A percentile compares a stretch with the other conserved stretches of the same genome.
Conservation (phyloP, 1,284 basidiomycete genomes). For the Cutaneotrichosporon sp. region DNA sequence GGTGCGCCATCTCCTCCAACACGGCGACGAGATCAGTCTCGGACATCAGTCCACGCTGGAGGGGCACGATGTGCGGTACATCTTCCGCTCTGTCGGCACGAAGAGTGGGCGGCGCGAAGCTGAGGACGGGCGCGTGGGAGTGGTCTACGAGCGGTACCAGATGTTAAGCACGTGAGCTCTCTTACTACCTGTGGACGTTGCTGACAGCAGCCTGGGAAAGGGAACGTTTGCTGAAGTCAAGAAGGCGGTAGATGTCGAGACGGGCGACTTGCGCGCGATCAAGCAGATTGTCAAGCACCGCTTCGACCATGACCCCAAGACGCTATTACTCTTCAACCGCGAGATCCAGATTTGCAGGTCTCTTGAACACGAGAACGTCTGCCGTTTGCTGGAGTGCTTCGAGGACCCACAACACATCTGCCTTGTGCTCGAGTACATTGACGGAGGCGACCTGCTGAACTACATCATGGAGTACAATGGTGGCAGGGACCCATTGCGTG, state of each 20-base stretch:
- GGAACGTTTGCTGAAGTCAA: constrained; percentile 49
- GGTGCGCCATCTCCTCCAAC: constrained; percentile 56
- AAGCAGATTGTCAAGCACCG: constrained; percentile 48
- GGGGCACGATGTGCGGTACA: constrained; percentile 53
- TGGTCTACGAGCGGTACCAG: constrained; percentile 44
- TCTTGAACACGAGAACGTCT: constrained; percentile 72
- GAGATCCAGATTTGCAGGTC: constrained; percentile 74
- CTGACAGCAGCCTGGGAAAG: constrained; percentile 40
- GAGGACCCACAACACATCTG: constrained; percentile 63
- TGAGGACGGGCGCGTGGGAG: constrained; percentile 48
- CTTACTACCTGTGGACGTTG: neutral
- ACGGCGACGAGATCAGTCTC: constrained; percentile 78
- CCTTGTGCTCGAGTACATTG: constrained; percentile 56
- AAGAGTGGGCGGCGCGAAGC: constrained; percentile 37
- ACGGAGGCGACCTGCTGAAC: constrained; percentile 84
- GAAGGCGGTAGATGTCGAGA: constrained; percentile 46
- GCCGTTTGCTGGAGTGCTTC: constrained; percentile 72
- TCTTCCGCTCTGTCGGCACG: constrained; percentile 41
- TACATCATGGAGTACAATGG: constrained; percentile 59
- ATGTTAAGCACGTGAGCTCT: constrained; percentile 42
- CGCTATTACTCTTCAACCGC: constrained; percentile 57
- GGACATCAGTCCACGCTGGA: constrained; percentile 55
- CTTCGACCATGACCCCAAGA: constrained; percentile 50
- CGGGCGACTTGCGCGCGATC: constrained; percentile 44
- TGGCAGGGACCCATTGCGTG: constrained; percentile 51